Evolutionary conservation across 257 asterid species (phyloP).

Genomic region (Capsicum chinense): DNA sequence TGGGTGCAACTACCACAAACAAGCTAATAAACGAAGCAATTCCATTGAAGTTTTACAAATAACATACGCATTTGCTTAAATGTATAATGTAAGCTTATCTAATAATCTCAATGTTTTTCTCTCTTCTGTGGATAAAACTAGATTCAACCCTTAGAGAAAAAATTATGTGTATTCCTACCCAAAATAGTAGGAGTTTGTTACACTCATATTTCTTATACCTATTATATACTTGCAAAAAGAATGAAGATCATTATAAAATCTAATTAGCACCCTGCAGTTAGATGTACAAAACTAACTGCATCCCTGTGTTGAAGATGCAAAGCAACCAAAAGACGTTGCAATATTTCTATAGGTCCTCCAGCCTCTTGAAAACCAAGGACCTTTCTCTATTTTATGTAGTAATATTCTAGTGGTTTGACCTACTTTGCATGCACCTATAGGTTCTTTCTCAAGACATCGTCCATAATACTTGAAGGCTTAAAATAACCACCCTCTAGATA

Average conservation of each 20-base stretch:
- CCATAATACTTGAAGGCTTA: slow-evolving; percentile 42
- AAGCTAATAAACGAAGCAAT: too few relatives aligned
- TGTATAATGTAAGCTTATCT: too few relatives aligned
- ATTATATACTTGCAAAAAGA: too few relatives aligned
- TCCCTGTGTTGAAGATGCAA: slow-evolving; percentile 78
- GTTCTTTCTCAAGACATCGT: slow-evolving; percentile 59
- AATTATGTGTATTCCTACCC: too few relatives aligned
- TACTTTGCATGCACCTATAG: slow-evolving; percentile 58
- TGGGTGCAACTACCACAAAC: too few relatives aligned
- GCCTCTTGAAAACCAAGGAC: slow-evolving; percentile 76
- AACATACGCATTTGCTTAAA: too few relatives aligned
- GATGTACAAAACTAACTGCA: slow-evolving; percentile 54
- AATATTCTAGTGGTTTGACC: slow-evolving; percentile 87
- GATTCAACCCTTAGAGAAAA: too few relatives aligned
- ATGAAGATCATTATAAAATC: background rate
- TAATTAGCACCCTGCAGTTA: slow-evolving; percentile 55
- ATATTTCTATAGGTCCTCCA: slow-evolving; percentile 72
- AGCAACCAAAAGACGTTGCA: slow-evolving; percentile 91
- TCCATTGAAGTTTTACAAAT: too few relatives aligned
- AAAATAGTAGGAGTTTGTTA: too few relatives aligned
- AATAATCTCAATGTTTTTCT: too few relatives aligned
- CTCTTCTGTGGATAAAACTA: too few relatives aligned
- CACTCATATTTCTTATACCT: too few relatives aligned
- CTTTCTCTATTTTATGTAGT: slow-evolving; percentile 80
- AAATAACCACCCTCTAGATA: slow-evolving; percentile 43